Base-by-base conservation (phyloP, 2,329 filamentous ascomycete species). In the Graphium sp. region DNA sequence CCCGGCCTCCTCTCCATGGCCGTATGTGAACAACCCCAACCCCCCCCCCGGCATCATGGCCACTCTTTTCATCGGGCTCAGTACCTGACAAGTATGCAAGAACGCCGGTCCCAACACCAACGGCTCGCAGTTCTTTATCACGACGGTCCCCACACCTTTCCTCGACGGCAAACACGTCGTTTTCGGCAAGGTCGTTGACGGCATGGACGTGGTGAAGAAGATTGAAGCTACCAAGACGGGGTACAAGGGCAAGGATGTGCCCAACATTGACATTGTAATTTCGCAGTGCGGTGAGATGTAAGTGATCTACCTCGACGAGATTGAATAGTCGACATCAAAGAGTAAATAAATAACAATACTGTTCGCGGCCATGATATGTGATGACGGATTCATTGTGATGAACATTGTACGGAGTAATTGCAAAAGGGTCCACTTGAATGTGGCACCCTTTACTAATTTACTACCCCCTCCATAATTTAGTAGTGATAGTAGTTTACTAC, bases 71-170 rank as follows among this genome's bases (percentile, higher is more conserved):
- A 28, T 34, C 19, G n/a, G n/a, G n/a, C n/a, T n/a, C n/a, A 11
- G 18, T n/a, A n/a, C n/a, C n/a, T n/a, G n/a, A n/a, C n/a, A n/a
- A n/a, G n/a, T n/a, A n/a, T n/a, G n/a, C n/a, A 36, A 89, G 77
- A 94, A 94, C 49, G 79, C 80, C 17, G 87, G 87, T 1, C 79
- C 81, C 30, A 79, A 94, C 53, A 87, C 81, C 39, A 95, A 95
- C 51, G 89, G 89, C 21, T 84, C 74, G 34, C 89, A 95, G 47
- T 98, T 98, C 62, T 98, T 98, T 63, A 87, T 95, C 57, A 94
- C 85, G 3, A 89, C 81, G 0, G 78, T 78, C 2, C 64, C 79
- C 5, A 89, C 87, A 0, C 82, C 83, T 2, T 91, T 91, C 47
- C 59, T 98, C 16, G 79, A 95, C 53, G 70, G 68, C 45, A 95